Conservation (phyloP, 495 filamentous ascomycete species). For the Lasiosphaeria miniovina region DNA sequence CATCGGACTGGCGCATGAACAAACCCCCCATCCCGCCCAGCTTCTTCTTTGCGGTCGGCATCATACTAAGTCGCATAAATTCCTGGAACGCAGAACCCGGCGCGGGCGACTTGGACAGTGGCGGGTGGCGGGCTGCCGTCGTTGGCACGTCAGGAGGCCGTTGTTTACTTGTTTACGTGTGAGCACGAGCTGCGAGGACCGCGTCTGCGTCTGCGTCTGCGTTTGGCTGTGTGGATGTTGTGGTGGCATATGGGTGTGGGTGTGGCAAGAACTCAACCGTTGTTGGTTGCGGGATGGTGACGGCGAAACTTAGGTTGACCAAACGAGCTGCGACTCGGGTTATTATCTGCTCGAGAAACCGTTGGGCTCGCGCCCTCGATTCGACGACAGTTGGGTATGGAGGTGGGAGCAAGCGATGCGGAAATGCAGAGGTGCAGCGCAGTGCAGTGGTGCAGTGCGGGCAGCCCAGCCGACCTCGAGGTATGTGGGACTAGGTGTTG, state of each 20-base stretch:
- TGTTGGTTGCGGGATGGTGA: neutral
- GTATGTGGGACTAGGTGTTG: too few species aligned
- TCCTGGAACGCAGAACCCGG: neutral
- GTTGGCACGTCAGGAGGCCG: conserved; percentile 7
- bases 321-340: conserved; percentile 22
- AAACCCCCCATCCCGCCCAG: conserved; percentile 26
- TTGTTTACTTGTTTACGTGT: conserved; percentile 29
- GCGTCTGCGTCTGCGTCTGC: conserved; percentile 4
- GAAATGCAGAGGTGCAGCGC: conserved; percentile 21
- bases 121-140: conserved; percentile 10
- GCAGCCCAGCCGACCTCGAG: neutral
- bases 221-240: conserved; percentile 1
- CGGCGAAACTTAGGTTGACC: conserved; percentile 1
- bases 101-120: conserved; percentile 13
- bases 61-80: conserved; percentile 31
- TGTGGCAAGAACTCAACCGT: neutral
- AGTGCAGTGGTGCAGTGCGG: conserved; percentile 20
- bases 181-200: conserved; percentile 7
- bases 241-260: conserved; percentile 1
- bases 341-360: conserved; percentile 24
- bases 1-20: conserved; percentile 27
- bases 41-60: conserved; percentile 36
- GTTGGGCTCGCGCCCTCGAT: conserved; percentile 29
- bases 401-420: conserved; percentile 11
- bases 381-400: conserved; percentile 26